A percentile compares a stretch with the other conserved stretches of the same genome.
Evolutionary conservation across 106 monocot genomes (phyloP).

Genomic region (Triglochin maritima): DNA sequence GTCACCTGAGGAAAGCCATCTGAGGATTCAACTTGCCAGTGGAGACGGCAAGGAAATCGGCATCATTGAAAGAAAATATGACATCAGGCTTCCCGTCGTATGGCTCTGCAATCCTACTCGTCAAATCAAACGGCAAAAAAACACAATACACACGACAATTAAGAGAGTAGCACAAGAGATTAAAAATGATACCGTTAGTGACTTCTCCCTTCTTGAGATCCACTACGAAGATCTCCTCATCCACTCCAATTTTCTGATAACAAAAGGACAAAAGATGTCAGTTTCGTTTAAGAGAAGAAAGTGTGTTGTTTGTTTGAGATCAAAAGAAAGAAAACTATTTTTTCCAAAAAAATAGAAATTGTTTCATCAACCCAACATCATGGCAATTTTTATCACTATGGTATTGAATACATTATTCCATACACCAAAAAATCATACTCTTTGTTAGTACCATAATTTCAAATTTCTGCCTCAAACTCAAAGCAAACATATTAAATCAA

Average conservation of each 20-base stretch:
- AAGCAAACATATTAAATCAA: no score
- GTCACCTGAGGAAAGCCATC: slow-evolving; percentile 82
- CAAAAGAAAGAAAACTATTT: no score
- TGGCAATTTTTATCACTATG: no score
- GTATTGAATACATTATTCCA: no score
- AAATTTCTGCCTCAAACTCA: no score
- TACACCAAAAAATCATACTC: no score
- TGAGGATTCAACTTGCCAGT: slow-evolving; percentile 94
- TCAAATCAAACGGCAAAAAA: neutral
- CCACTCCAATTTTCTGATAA: slow-evolving; percentile 69
- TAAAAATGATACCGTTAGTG: slow-evolving; percentile 42
- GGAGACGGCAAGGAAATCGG: slow-evolving; percentile 69
- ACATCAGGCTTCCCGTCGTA: slow-evolving; percentile 88
- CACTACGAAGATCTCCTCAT: slow-evolving; percentile 90
- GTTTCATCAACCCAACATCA: no score
- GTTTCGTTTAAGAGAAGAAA: no score
- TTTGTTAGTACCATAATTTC: no score
- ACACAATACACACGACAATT: neutral
- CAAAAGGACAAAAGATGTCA: neutral
- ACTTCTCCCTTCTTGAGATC: slow-evolving; percentile 90
- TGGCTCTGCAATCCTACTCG: slow-evolving; percentile 31
- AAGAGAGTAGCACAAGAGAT: neutral
- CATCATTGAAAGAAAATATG: slow-evolving; percentile 81
- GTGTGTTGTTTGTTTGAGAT: no score
- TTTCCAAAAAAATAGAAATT: no score